Base-by-base conservation (phyloP, 177 flowering plant genomes). In the Telopea speciosissima region DNA sequence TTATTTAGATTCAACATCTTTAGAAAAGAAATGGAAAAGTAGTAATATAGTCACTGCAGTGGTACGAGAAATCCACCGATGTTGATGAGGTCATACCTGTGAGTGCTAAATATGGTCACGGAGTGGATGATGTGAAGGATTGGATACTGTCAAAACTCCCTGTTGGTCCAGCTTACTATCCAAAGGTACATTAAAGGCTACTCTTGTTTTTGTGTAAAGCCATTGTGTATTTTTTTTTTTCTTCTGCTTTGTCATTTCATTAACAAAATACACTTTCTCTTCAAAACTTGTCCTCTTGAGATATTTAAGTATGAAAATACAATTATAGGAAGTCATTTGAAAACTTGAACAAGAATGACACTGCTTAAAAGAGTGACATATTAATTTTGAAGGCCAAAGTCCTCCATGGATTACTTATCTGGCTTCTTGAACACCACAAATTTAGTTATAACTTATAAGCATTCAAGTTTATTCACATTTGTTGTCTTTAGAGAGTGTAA, bases 111-210 rank as follows among this genome's bases (percentile, higher is more conserved):
- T 91, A 79, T 85, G 98, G 97, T 54, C 93, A 93, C 68, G 99
- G 99, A 61, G 93, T 96, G 63, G 91, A 90, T 65, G 98, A 93
- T 81, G 83, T 96, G 68, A 96, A 87, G 79, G 89, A 88, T 13
- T 96, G 99, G 99, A 89, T 93, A 74, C 72, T 96, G 26, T 91
- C 98, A 33, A 96, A 96, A 81, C 91, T 96, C 78, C 99, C 99
- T 42, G 13, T 67, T 67, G 98, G 96, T 42, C 99, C 99, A 68
- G 87, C 98, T 76, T 90, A 87, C 76, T 96, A 91, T 81, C 90
- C 98, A 42, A 96, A 93, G 93, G 99, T 88, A 80, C 72, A 58
- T 62, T 8, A 21, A 26, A 62, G 23, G 12, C 13, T 36, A 1
- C 69, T 52, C 63, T 68, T 59, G n/a, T 21, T 14, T 54, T 9